Percentiles rank a stretch among this genome's conserved stretches.
Evolutionary conservation across 192 early-diverging fungal species (phyloP).

Genomic region (Dissophora globulifera): DNA sequence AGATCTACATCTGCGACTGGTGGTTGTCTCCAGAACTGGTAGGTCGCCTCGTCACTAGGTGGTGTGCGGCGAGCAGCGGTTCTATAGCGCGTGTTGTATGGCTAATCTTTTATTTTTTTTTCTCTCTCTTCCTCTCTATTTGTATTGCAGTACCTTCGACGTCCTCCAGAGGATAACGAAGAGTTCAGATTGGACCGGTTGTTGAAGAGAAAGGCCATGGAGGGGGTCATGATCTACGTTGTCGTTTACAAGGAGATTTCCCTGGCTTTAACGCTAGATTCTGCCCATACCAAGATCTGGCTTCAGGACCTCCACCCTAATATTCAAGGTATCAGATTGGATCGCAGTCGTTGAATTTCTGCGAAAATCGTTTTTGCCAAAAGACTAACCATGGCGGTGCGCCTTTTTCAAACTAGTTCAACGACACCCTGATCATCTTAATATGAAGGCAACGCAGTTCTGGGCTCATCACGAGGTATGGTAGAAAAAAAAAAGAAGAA

Average conservation of each 20-base stretch:
- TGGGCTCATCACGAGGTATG: constrained; percentile 84
- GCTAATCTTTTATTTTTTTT: constrained; percentile 9
- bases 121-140: not conserved
- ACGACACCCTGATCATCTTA: constrained; percentile 85
- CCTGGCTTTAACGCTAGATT: constrained; percentile 78
- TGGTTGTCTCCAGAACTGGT: constrained; percentile 92
- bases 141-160: constrained; percentile 68
- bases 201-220: constrained; percentile 81
- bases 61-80: not conserved
- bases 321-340: constrained; percentile 65
- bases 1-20: constrained; percentile 87
- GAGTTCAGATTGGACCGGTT: constrained; percentile 83
- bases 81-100: no score
- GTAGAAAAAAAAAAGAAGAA: no score
- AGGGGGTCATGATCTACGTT: constrained; percentile 90
- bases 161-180: constrained; percentile 78
- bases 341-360: not conserved
- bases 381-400: not conserved
- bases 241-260: constrained; percentile 90
- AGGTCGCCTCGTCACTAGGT: no score
- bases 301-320: constrained; percentile 79
- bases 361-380: not conserved
- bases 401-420: no score
- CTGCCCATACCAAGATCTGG: constrained; percentile 79
- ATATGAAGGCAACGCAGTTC: constrained; percentile 81